Conservation (phyloP, 2,329 filamentous ascomycete genomes). For the Aspergillus spinulosporus region DNA sequence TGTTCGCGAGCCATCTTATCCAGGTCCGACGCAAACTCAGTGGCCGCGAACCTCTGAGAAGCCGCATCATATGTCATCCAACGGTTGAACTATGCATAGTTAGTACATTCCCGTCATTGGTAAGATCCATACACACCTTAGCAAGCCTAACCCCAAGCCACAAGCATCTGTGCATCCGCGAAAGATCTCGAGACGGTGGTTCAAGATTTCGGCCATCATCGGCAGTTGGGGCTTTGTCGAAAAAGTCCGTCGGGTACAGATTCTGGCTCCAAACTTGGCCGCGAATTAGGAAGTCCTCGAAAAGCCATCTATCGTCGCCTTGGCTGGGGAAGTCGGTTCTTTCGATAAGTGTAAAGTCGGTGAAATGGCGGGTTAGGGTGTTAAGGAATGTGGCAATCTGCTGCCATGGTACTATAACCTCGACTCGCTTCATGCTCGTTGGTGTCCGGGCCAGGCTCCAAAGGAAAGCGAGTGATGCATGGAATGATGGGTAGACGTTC, state of each 20-base stretch:
- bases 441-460: conserved; percentile 44
- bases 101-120: conserved; percentile 5
- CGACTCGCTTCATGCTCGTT: conserved; percentile 41
- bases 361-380: conserved; percentile 47
- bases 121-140: conserved; percentile 36
- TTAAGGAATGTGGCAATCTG: conserved; percentile 56
- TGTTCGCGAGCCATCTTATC: conserved; percentile 20
- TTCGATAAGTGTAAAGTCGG: conserved; percentile 39
- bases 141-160: conserved; percentile 50
- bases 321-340: conserved; percentile 43
- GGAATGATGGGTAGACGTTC: conserved; percentile 56
- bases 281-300: conserved; percentile 60
- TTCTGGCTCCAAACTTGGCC: conserved; percentile 55
- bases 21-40: conserved; percentile 31
- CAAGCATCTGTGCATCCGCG: conserved; percentile 54
- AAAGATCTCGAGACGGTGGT: conserved; percentile 48
- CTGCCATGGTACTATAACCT: conserved; percentile 52
- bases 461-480: conserved; percentile 57
- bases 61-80: conserved; percentile 42
- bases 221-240: conserved; percentile 50
- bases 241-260: conserved; percentile 54
- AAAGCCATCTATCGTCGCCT: conserved; percentile 50
- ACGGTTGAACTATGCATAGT: conserved; percentile 34
- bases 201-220: conserved; percentile 58
- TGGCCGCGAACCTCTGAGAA: conserved; percentile 35